These are phyloP conservation scores for Picochlorum sp. DNA, from an alignment of 139 green algal genomes.

Conservation along the genomic window DNA sequence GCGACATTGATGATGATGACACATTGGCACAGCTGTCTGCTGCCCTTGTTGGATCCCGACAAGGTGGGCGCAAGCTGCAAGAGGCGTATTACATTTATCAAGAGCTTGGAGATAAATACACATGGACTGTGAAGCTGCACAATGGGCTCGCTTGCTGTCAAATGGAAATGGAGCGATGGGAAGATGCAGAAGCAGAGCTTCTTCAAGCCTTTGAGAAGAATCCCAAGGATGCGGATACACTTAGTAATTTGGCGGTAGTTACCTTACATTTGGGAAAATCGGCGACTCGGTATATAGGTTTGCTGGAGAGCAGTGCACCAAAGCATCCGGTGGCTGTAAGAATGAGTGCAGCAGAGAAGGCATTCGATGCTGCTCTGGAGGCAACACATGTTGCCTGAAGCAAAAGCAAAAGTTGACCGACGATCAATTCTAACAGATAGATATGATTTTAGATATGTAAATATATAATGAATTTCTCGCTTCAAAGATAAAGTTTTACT, in stretches of 20 bases:
- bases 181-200: constrained; percentile 54
- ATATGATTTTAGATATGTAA: no score
- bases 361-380: constrained; percentile 52
- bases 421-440: no score
- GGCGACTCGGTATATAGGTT: constrained; percentile 40
- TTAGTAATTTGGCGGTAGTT: constrained; percentile 82
- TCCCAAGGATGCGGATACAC: constrained; percentile 78
- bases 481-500: neutral
- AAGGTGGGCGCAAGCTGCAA: constrained; percentile 87
- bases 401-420: neutral
- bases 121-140: constrained; percentile 77
- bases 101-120: constrained; percentile 94
- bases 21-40: constrained; percentile 90
- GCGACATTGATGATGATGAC: constrained; percentile 81
- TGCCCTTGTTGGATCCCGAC: constrained; percentile 78
- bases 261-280: constrained; percentile 80
- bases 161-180: constrained; percentile 81
- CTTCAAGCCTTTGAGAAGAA: constrained; percentile 80
- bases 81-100: constrained; percentile 92
- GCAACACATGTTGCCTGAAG: neutral
- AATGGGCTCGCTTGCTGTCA: constrained; percentile 77
- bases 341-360: constrained; percentile 43
- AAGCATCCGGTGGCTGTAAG: constrained; percentile 47
- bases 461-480: neutral
- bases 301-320: constrained; percentile 58